Evolutionary conservation across 306 rosid genomes (phyloP).

Genomic region (Mimosa bimucronata): DNA sequence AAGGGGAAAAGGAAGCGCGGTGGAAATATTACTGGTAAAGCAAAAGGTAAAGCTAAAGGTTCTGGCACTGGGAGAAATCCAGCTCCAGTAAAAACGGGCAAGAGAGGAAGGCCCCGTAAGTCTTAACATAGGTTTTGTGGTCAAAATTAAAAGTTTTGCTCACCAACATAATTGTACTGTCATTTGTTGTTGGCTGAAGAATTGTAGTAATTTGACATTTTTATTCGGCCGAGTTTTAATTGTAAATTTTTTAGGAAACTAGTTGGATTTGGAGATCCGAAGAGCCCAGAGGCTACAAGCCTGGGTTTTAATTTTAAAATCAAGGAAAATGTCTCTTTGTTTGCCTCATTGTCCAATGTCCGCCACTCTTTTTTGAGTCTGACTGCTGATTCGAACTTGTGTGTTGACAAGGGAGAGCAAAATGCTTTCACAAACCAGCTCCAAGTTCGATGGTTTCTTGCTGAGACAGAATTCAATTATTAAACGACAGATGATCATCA

Average conservation of each 20-base stretch:
- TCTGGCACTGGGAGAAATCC: slow-evolving; percentile 65
- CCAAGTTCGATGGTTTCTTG: not conserved
- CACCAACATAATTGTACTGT: slow-evolving; percentile 53
- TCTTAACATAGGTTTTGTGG: slow-evolving; percentile 36
- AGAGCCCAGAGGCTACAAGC: slow-evolving; percentile 2
- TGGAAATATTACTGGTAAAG: slow-evolving; percentile 55
- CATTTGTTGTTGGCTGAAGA: slow-evolving; percentile 48
- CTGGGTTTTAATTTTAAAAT: not conserved
- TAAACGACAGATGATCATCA: not conserved
- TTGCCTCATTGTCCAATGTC: not conserved
- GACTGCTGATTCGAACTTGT: not conserved
- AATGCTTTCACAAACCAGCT: not conserved
- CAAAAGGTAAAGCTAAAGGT: slow-evolving; percentile 45
- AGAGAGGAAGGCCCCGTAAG: slow-evolving; percentile 91
- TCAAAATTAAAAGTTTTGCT: slow-evolving; percentile 56
- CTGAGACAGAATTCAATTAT: not conserved
- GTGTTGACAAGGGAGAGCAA: not conserved
- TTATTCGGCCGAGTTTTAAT: slow-evolving; percentile 25
- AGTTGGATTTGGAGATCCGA: slow-evolving; percentile 6
- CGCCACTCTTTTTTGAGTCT: not conserved
- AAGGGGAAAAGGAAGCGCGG: slow-evolving; percentile 52
- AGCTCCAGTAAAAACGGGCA: slow-evolving; percentile 58
- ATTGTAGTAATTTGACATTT: slow-evolving; percentile 11
- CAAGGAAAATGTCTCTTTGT: not conserved
- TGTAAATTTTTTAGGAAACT: slow-evolving; percentile 18